Percentiles rank a stretch among this genome's conserved stretches.
phyloP scores from a whole-genome alignment of 371 early-diverging fungal genomes.

The Rhizopus sp. region DNA sequence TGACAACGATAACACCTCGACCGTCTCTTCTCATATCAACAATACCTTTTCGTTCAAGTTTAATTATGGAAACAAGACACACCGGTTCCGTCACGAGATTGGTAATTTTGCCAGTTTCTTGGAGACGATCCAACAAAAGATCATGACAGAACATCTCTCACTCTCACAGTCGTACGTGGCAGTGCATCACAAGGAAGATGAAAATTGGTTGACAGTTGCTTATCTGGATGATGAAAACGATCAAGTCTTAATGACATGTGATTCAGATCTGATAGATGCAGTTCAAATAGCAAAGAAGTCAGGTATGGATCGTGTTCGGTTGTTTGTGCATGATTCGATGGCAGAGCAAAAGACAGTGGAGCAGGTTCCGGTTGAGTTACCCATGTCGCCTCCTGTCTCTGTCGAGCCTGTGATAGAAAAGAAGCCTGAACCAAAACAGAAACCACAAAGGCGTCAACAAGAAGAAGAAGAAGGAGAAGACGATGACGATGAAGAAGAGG shows the following conservation, averaged over 20 bases:
- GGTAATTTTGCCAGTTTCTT: constrained; percentile 53
- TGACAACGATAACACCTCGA: constrained; percentile 28
- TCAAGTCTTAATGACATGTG: constrained; percentile 71
- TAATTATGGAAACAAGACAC: constrained; percentile 64
- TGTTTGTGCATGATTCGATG: constrained; percentile 56
- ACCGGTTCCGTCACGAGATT: constrained; percentile 67
- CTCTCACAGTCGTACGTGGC: constrained; percentile 32
- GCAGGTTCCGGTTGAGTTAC: not conserved
- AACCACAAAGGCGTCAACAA: not conserved
- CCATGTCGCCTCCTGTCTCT: not conserved
- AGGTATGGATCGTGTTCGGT: constrained; percentile 73
- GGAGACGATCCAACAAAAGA: constrained; percentile 45
- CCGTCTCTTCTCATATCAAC: constrained; percentile 29
- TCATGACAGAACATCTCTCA: constrained; percentile 26
- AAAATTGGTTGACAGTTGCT: constrained; percentile 62
- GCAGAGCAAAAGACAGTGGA: constrained; percentile 4
- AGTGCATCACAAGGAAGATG: constrained; percentile 8
- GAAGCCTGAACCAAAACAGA: not conserved
- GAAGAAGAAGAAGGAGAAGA: not conserved
- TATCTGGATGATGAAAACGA: constrained; percentile 92
- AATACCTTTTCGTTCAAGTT: constrained; percentile 79
- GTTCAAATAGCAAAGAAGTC: constrained; percentile 73
- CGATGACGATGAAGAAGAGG: not conserved
- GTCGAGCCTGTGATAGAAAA: not conserved
- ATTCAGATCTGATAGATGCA: constrained; percentile 79